phyloP scores from a whole-genome alignment of 345 rosid genomes.

The Aegle marmelos region DNA sequence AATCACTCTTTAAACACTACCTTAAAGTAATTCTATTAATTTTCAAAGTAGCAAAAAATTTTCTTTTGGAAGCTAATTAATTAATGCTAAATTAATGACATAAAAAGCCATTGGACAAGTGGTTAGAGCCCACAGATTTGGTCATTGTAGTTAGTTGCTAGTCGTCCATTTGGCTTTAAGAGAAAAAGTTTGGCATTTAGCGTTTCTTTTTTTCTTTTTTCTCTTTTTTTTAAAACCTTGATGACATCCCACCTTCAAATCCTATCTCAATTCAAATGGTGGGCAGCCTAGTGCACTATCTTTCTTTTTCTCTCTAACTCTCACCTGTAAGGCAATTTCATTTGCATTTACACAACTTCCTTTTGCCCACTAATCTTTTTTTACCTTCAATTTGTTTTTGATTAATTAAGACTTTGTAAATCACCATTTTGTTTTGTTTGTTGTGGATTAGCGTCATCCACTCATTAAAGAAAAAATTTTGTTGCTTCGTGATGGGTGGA shows the following conservation, averaged over 20 bases:
- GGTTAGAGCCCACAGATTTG: not conserved
- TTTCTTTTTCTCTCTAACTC: not conserved
- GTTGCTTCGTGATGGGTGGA: not conserved
- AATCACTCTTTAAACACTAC: not conserved
- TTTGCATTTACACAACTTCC: slow-evolving; percentile 4
- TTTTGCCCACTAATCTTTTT: slow-evolving; percentile 28
- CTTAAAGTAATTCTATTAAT: not conserved
- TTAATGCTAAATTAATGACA: not conserved
- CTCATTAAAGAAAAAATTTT: slow-evolving; percentile 14
- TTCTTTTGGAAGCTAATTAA: not conserved
- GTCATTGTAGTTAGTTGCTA: not conserved
- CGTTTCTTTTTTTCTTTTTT: not conserved
- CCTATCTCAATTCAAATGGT: slow-evolving; percentile 9
- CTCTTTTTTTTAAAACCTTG: too few species aligned
- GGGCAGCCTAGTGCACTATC: slow-evolving; percentile 25
- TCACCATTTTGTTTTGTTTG: not conserved
- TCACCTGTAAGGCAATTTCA: slow-evolving; percentile 14
- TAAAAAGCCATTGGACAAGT: not conserved
- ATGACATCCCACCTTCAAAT: not conserved
- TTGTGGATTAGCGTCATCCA: slow-evolving; percentile 34
- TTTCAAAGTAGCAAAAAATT: not conserved
- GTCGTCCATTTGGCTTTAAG: not conserved
- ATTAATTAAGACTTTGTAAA: not conserved
- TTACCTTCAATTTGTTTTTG: slow-evolving; percentile 19
- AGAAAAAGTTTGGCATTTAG: not conserved